Evolutionary conservation across 306 rosid species (phyloP).

Genomic region (Quercus engelmannii): DNA sequence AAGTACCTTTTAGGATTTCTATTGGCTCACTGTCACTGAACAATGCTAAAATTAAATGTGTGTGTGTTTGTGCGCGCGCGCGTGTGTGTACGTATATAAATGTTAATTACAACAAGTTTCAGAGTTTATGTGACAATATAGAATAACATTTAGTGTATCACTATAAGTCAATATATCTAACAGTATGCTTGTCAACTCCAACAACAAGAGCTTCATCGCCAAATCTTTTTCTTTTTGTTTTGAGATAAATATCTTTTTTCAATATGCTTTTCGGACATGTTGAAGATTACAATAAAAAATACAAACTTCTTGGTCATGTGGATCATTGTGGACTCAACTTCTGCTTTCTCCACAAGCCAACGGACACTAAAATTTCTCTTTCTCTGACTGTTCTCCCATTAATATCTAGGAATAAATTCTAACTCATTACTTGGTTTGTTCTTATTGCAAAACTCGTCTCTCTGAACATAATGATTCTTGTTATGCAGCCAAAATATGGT

Average conservation of each 20-base stretch:
- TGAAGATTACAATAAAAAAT: neutral
- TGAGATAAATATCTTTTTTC: neutral
- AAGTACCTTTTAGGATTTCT: neutral
- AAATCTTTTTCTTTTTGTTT: neutral
- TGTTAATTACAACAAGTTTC: neutral
- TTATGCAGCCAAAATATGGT: slow-evolving; percentile 28
- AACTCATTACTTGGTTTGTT: neutral
- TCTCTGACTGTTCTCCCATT: neutral
- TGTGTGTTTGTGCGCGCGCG: no score
- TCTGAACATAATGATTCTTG: neutral
- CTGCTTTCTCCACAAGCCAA: neutral
- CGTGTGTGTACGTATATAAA: neutral
- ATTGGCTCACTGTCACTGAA: neutral
- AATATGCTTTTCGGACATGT: neutral
- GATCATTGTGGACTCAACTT: neutral
- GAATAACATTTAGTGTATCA: neutral
- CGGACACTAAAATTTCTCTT: neutral
- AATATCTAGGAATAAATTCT: neutral
- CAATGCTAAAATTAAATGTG: neutral
- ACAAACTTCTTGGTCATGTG: neutral
- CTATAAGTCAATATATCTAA: neutral
- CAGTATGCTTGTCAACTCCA: neutral
- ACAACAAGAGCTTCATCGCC: neutral
- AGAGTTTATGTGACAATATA: neutral
- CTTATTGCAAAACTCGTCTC: neutral